Evolutionary conservation across 1,284 basidiomycete species (phyloP).

Genomic region (Irpex rosettiformis): DNA sequence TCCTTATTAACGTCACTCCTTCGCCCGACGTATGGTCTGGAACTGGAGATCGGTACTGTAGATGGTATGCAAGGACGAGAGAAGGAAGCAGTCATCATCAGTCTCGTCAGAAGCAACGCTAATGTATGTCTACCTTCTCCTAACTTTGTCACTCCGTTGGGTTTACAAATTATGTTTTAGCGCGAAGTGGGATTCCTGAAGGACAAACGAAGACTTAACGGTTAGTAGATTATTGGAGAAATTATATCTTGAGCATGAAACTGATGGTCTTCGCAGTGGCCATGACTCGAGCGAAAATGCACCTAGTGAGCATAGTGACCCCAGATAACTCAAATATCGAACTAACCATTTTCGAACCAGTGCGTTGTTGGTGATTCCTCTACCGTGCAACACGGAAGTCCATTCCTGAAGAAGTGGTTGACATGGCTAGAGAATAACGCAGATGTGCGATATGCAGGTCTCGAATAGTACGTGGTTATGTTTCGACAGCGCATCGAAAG

Average conservation of each 20-base stretch:
- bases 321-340: background rate
- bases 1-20: constrained; percentile 73
- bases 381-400: constrained; percentile 80
- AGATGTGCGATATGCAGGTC: constrained; percentile 81
- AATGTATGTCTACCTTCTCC: constrained; percentile 40
- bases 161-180: constrained; percentile 31
- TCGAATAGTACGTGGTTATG: constrained; percentile 30
- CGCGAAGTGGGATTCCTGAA: constrained; percentile 90
- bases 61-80: constrained; percentile 95
- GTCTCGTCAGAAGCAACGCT: constrained; percentile 85
- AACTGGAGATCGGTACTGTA: constrained; percentile 86
- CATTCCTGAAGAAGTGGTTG: constrained; percentile 87
- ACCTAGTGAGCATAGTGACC: constrained; percentile 55
- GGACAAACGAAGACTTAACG: constrained; percentile 87
- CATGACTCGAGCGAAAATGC: constrained; percentile 92
- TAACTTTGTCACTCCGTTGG: background rate
- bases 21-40: constrained; percentile 61
- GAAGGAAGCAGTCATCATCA: constrained; percentile 87
- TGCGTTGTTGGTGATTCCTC: constrained; percentile 90
- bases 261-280: constrained; percentile 52
- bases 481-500: background rate
- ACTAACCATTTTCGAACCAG: constrained; percentile 34
- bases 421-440: constrained; percentile 87
- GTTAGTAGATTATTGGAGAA: too few species aligned
- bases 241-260: too few species aligned